Base-by-base conservation (phyloP, 176 grass and related monocot genomes). In the Rhynchospora breviuscula region DNA sequence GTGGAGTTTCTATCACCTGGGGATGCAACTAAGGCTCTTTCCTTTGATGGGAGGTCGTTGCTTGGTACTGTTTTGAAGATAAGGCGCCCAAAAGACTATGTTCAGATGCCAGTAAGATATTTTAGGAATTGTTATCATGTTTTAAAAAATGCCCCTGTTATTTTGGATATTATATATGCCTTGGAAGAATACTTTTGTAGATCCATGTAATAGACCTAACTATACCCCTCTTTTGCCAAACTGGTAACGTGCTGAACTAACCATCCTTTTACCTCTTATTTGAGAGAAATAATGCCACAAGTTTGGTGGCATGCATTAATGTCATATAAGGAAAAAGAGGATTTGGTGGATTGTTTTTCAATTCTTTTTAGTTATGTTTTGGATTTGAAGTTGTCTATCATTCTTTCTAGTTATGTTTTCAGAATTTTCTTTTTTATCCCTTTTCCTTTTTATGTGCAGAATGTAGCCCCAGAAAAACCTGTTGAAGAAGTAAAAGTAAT, bases 1-100 rank as follows among this genome's bases (percentile, higher is more conserved):
- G 88, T 95, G 68, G 97, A 99, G 90, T 99, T 99, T 92, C 89
- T 99, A 85, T 96, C 97, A 85, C 97, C 93, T 76, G 86, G 96
- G 81, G 93, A 96, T 89, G 93, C 97, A 81, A 99, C 97, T 56
- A 81, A 82, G 78, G 91, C 97, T 85, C 88, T 99, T 86, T 93
- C 93, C 85, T 99, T 93, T 81, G 91, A 99, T 79, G 93, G 97
- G 81, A 89, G 84, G 59, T 84, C 74, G 76, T 88, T 99, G 8
- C 66, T 84, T 82, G 97, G 91, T 53, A 89, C 88, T 87, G 35
- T 82, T 84, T 87, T 99, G 83, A 99, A 90, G 86, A 89, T 99
- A 87, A 95, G 87, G 80, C 91, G 97, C 40, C 93, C 97, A 35
- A 94, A 89, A 87, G 93, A 99, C 73, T 99, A 96, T 90, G 79